Base-by-base conservation (phyloP, 1,284 basidiomycete species). In the Meira miltonrushii region DNA sequence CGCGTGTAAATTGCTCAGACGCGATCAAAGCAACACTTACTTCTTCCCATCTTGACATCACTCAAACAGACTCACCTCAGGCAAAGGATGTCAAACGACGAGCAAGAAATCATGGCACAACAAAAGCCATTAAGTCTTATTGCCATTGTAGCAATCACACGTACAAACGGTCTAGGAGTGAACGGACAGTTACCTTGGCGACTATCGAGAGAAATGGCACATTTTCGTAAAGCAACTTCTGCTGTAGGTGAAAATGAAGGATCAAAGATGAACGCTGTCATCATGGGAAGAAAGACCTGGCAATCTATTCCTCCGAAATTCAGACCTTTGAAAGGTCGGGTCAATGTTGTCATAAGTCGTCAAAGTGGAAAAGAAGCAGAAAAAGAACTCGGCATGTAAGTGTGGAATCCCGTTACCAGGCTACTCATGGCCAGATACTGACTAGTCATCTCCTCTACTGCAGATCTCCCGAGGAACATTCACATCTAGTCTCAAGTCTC, bases 261-360 rank as follows among this genome's bases (percentile, higher is more conserved):
- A 60, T 82, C 81, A 12, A 77, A 72, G 15, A 19, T n/a, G 6
- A 98, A 98, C 79, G 86, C 85, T 1, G 87, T 97, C 39, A 82
- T 98, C 60, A 98, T 99, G 95, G 95, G 95, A 6, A 83, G 93
- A 51, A 93, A 91, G 73, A 96, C 92, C 17, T 99, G 95, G 95
- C 90, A 95, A 79, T 91, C 90, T 77, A 98, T 99, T 61, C 94
- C 95, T n/a, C 68, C 76, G 7, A 89, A 86, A 78, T 91, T 89
- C 80, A 84, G 89, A 62, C 95, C 95, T 2, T 82, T 99, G 25
- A 82, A 84, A 46, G 84, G 84, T 37, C 82, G 95, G 41, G 66
- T 85, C 61, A 99, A 98, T 76, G 79, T 94, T 13, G 86, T 99
- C 39, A 82, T 96, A 39, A 91, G 86, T 67, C 82, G 85, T 33